These are phyloP conservation scores for Thelonectria rubi DNA, from an alignment of 2,329 filamentous ascomycete genomes.

Conservation along the genomic window DNA sequence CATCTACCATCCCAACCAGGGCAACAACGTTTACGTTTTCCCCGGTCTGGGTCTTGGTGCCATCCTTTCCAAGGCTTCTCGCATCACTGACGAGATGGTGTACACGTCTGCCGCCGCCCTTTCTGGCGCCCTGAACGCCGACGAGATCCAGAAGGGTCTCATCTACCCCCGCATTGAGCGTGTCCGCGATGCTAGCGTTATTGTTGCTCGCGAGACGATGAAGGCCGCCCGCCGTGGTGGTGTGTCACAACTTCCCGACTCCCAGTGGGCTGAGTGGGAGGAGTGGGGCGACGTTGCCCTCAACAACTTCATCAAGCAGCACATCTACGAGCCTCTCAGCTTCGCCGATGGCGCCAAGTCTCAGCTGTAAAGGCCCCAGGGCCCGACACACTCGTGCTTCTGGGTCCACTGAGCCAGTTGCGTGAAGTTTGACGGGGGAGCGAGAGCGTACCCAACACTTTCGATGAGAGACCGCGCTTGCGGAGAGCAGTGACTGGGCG, in stretches of 20 bases:
- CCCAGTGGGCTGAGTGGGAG: conserved; percentile 77
- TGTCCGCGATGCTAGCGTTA: conserved; percentile 87
- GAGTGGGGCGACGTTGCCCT: conserved; percentile 73
- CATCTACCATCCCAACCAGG: conserved; percentile 82
- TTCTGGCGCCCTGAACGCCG: conserved; percentile 77
- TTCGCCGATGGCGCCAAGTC: conserved; percentile 48
- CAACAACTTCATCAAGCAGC: conserved; percentile 67
- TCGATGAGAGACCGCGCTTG: conserved; percentile 29
- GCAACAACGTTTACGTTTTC: conserved; percentile 94
- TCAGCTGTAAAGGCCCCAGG: conserved; percentile 39
- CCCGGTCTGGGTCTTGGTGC: conserved; percentile 93
- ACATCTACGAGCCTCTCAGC: conserved; percentile 66
- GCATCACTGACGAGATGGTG: conserved; percentile 94
- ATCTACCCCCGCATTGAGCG: conserved; percentile 92
- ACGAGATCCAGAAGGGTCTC: conserved; percentile 84
- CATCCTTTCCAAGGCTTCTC: conserved; percentile 87
- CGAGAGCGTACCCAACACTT: conserved; percentile 5
- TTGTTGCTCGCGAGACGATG: conserved; percentile 92
- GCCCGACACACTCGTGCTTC: conserved; percentile 32
- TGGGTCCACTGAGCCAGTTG: neutral
- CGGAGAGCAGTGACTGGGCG: conserved; percentile 1
- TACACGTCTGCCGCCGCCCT: conserved; percentile 90
- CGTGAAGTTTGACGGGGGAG: conserved; percentile 7
- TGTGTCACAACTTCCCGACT: conserved; percentile 74
- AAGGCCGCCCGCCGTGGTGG: conserved; percentile 86